Evolutionary conservation across 352 stramenopile genomes (phyloP).

Genomic region (Globisporangium polare): DNA sequence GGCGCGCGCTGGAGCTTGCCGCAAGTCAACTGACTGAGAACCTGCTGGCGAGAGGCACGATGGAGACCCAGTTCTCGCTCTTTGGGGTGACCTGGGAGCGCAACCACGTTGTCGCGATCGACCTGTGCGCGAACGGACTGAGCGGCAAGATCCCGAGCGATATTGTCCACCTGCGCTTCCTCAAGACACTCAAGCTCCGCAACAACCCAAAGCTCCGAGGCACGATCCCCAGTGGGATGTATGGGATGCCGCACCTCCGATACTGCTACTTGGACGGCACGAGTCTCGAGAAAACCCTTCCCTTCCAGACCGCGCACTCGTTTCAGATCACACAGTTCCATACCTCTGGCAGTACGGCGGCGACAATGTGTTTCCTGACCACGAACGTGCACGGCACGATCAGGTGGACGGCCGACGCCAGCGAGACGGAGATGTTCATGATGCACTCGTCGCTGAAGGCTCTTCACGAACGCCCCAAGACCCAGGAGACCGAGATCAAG

Average conservation of each 20-base stretch:
- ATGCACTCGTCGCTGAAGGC: conserved; percentile 47
- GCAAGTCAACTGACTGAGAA: conserved; percentile 19
- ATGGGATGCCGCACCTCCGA: conserved; percentile 39
- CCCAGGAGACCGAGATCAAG: conserved; percentile 18
- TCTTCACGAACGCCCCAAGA: conserved; percentile 23
- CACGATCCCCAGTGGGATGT: conserved; percentile 23
- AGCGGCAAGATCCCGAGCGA: conserved; percentile 35
- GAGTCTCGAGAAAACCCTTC: conserved; percentile 35
- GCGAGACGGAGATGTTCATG: conserved; percentile 50
- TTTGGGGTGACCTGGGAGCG: conserved; percentile 49
- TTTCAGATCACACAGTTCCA: conserved; percentile 61
- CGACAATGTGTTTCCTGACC: conserved; percentile 48
- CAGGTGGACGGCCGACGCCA: conserved; percentile 52
- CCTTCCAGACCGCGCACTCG: conserved; percentile 39
- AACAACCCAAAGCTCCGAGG: conserved; percentile 46
- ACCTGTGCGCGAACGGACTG: conserved; percentile 50
- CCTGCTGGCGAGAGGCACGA: conserved; percentile 22
- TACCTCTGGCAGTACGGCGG: conserved; percentile 19
- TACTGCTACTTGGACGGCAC: conserved; percentile 71
- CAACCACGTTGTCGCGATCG: conserved; percentile 58
- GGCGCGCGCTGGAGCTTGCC: conserved; percentile 23
- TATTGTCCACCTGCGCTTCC: conserved; percentile 35
- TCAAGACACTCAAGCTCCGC: conserved; percentile 54
- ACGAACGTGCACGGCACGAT: conserved; percentile 17
- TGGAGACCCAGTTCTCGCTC: conserved; percentile 34